These are phyloP conservation scores for Suillus plorans DNA, from an alignment of 768 basidiomycete species.

Conservation along the genomic window DNA sequence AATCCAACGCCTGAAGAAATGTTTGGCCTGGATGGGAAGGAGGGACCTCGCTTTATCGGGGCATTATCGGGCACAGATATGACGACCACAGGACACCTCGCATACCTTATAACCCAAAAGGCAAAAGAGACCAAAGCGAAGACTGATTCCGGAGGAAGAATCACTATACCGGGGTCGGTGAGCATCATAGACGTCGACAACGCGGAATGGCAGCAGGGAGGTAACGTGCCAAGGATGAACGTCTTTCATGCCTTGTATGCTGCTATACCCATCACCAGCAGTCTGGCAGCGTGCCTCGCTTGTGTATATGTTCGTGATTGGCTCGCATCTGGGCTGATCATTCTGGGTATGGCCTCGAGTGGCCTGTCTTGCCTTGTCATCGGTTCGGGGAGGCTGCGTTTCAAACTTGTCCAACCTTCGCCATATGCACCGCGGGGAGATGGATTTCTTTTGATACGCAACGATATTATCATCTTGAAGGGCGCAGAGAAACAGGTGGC, in stretches of 20 bases:
- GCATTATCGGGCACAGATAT: constrained; percentile 30
- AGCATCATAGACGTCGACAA: constrained; percentile 22
- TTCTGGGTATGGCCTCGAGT: constrained; percentile 32
- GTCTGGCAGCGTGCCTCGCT: constrained; percentile 22
- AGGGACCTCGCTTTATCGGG: constrained; percentile 27
- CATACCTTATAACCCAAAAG: constrained; percentile 23
- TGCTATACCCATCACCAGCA: constrained; percentile 24
- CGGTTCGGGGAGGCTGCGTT: constrained; percentile 23
- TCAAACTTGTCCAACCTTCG: constrained; percentile 18
- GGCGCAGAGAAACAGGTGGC: constrained; percentile 29
- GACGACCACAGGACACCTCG: constrained; percentile 30
- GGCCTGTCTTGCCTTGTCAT: constrained; percentile 31
- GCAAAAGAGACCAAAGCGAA: constrained; percentile 6
- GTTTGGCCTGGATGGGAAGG: constrained; percentile 29
- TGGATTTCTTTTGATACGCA: constrained; percentile 23
- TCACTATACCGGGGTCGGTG: constrained; percentile 18
- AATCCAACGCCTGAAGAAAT: constrained; percentile 26
- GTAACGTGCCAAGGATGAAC: constrained; percentile 6
- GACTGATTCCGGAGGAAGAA: constrained; percentile 14
- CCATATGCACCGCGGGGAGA: constrained; percentile 22
- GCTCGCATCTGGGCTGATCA: constrained; percentile 30
- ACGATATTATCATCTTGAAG: constrained; percentile 26
- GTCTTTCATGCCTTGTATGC: constrained; percentile 15
- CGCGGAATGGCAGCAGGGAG: constrained; percentile 20
- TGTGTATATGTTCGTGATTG: constrained; percentile 31